Evolutionary conservation across 495 filamentous ascomycete species (phyloP).

Genomic region (Lophiostoma macrostomum): DNA sequence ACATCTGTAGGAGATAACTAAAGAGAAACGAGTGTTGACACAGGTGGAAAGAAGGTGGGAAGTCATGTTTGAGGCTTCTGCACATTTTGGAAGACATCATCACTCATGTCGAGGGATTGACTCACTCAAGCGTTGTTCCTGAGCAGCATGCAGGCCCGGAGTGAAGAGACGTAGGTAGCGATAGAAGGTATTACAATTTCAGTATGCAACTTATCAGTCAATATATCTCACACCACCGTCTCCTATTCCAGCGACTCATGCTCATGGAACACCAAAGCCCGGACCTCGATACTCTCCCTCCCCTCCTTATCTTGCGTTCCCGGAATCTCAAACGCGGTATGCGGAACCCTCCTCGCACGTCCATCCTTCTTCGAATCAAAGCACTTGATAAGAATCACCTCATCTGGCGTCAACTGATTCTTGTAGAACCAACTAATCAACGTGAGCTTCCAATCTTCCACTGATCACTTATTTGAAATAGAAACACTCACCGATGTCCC

Average conservation of each 20-base stretch:
- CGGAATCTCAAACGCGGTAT: conserved; percentile 61
- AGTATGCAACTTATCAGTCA: too few relatives aligned
- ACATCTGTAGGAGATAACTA: too few relatives aligned
- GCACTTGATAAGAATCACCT: conserved; percentile 68
- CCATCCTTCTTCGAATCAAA: conserved; percentile 64
- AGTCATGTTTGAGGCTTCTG: too few relatives aligned
- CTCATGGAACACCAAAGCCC: conserved; percentile 57
- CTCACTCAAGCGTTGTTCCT: too few relatives aligned
- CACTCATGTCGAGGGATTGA: too few relatives aligned
- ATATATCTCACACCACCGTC: too few relatives aligned
- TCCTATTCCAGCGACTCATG: conserved; percentile 44
- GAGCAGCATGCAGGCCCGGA: too few relatives aligned
- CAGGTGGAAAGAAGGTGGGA: too few relatives aligned
- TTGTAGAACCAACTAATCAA: conserved; percentile 30
- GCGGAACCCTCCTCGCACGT: conserved; percentile 54
- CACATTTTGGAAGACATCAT: too few relatives aligned
- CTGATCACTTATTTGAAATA: not conserved
- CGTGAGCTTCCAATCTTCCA: not conserved
- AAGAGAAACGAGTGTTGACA: too few relatives aligned
- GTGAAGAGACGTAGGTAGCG: too few relatives aligned
- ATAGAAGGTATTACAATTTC: too few relatives aligned
- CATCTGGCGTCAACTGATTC: conserved; percentile 50
- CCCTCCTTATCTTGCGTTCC: conserved; percentile 47
- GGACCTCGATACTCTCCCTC: conserved; percentile 64
- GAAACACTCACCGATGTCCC: conserved; percentile 13